Base-by-base conservation (phyloP, 2,329 filamentous ascomycete genomes). In the Zasmidium cellare region DNA sequence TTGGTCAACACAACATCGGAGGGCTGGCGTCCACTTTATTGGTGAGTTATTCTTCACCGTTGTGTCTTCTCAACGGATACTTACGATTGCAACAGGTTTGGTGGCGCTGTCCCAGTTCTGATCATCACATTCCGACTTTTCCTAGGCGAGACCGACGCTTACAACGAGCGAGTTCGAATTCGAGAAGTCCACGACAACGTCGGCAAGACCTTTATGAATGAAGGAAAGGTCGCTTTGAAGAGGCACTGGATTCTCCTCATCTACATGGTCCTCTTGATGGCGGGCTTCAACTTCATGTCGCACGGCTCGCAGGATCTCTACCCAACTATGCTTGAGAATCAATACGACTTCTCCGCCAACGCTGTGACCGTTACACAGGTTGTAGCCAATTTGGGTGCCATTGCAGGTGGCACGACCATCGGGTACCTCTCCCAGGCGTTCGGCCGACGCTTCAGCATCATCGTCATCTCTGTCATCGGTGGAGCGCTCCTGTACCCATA, bases 261-360 rank as follows among this genome's bases (percentile, higher is more conserved):
- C 35, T 96, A 96, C 75, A 80, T 96, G 57, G 90, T 96, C 6
- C 78, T 96, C 1, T 79, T 96, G 41, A 96, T 96, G 90, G 88
- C 90, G 1, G 91, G 91, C 3, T 94, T 96, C 79, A 96, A 96
- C 76, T 96, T 94, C 71, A 92, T 94, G 89, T 89, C 87, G 18
- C 90, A 92, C 70, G 89, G 89, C 54, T 88, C 85, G 20, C 86
- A 89, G 67, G 84, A 88, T 72, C 73, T 86, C 1, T 87, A 86
- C 62, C 83, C 82, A 0, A 85, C 83, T 2, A 82, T 87, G 77
- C 70, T 86, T 14, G 67, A 76, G 74, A 89, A 81, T 62, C 79
- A 85, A 65, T 84, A 81, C 71, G 74, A 77, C 54, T 85, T 86
- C 73, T 78, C 76, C 9, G 55, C 74, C 25, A 74, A 79, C 57